Evolutionary conservation across 2,329 filamentous ascomycete genomes (phyloP), one percentile per base, ranked within the genome.

Genomic region (Thelonectria blattea): DNA sequence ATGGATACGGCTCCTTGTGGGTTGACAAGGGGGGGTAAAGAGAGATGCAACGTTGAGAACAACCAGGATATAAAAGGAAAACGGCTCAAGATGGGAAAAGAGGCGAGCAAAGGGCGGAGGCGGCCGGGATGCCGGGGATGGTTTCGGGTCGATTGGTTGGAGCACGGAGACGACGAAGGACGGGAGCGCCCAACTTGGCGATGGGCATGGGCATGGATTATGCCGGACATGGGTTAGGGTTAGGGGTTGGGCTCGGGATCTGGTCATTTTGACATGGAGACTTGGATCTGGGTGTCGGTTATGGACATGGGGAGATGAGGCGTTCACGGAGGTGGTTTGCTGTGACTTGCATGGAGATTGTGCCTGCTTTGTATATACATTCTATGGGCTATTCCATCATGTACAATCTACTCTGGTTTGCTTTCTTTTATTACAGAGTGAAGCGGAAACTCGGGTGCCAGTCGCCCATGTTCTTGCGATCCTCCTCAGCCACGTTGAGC

Each of bases 351-450:
- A 45, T 30, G 4, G 27, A 30, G 27, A 30, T 41, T 24, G 24
- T 45, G 15, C 10, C 41, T 15, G 12, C 3, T 11, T n/a, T 32
- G 51, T 42, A 42, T 42, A 49, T 42, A 46, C 41, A 43, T 17
- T 22, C 39, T 34, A 22, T 52, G 46, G 22, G 32, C 14, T 42
- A 32, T 42, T 41, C 5, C 14, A 18, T 9, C n/a, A 27, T 49
- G 20, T 30, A 27, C 34, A 37, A 79, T 81, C 43, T 27, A 39
- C 86, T 78, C 51, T 84, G 79, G 80, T 42, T 22, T 42, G 27
- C 85, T 77, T 51, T 83, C 64, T 65, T 85, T 77, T 51, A 83
- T 64, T 65, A 74, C 47, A 73, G 61, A 45, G 73, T 74, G 59
- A 75, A 76, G 8, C 73, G 67, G 63, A 75, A 76, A 51, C 61